Percentiles rank a stretch among this genome's conserved stretches.
These are phyloP conservation scores for Fusarium nurragi DNA, from an alignment of 2,329 filamentous ascomycete genomes.

Conservation along the genomic window DNA sequence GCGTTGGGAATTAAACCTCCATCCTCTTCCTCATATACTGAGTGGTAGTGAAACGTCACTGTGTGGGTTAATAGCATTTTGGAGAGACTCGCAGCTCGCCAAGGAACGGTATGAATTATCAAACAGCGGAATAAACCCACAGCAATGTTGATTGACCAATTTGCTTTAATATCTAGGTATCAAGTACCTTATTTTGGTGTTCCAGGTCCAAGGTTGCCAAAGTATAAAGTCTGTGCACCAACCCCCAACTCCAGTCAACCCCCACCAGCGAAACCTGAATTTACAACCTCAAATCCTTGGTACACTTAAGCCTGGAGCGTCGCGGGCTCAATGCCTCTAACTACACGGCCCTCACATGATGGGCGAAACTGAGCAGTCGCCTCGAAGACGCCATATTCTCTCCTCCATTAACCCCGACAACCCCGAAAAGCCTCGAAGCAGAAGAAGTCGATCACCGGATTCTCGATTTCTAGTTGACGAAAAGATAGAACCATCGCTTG, in stretches of 20 bases:
- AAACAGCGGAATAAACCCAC: too few species aligned
- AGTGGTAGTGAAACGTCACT: too few species aligned
- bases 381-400: constrained; percentile 59
- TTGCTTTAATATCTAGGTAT: neutral
- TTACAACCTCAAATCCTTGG: neutral
- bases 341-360: constrained; percentile 46
- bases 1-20: too few species aligned
- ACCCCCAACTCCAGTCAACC: neutral
- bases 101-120: too few species aligned
- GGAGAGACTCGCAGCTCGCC: too few species aligned
- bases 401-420: constrained; percentile 59
- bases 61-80: too few species aligned
- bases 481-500: constrained; percentile 7
- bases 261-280: constrained; percentile 19
- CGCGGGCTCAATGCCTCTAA: constrained; percentile 20
- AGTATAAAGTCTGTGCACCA: neutral
- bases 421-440: constrained; percentile 29
- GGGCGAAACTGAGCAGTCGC: constrained; percentile 48
- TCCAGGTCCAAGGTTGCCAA: neutral
- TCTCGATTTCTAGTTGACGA: constrained; percentile 6
- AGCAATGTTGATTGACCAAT: too few species aligned
- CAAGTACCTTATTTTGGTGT: neutral
- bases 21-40: too few species aligned
- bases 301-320: neutral
- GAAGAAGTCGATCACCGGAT: constrained; percentile 22